These are phyloP conservation scores for Cetraspora pellucida DNA, from an alignment of 192 early-diverging fungal genomes.

Conservation along the genomic window DNA sequence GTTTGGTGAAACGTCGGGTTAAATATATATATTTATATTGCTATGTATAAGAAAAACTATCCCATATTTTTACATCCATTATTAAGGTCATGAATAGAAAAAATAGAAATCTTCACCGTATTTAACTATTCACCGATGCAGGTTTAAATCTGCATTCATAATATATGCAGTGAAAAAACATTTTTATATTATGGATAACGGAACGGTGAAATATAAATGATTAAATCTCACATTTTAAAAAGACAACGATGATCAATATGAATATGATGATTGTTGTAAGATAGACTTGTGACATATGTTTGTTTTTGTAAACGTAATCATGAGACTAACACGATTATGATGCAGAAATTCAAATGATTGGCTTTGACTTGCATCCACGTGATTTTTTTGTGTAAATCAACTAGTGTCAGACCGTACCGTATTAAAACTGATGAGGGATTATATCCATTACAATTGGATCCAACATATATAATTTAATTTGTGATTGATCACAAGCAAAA, in stretches of 20 bases:
- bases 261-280: slow-evolving; percentile 17
- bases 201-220: background rate
- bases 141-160: slow-evolving; percentile 16
- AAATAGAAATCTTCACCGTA: background rate
- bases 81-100: background rate
- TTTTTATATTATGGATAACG: slow-evolving; percentile 11
- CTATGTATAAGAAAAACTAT: too few species aligned
- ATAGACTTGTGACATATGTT: background rate
- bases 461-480: too few species aligned
- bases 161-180: background rate
- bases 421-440: too few species aligned
- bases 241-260: background rate
- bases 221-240: background rate
- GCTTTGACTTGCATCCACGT: too few species aligned
- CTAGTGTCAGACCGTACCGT: too few species aligned
- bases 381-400: too few species aligned
- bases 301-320: too few species aligned
- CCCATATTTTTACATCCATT: background rate
- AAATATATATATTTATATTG: too few species aligned
- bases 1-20: background rate
- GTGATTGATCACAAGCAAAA: too few species aligned
- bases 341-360: too few species aligned
- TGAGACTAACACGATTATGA: too few species aligned
- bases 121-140: slow-evolving; percentile 7
- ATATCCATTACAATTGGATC: too few species aligned